Percentiles rank a stretch among this genome's conserved stretches.
phyloP scores from a whole-genome alignment of 495 filamentous ascomycete species.

The Neurospora sp. region DNA sequence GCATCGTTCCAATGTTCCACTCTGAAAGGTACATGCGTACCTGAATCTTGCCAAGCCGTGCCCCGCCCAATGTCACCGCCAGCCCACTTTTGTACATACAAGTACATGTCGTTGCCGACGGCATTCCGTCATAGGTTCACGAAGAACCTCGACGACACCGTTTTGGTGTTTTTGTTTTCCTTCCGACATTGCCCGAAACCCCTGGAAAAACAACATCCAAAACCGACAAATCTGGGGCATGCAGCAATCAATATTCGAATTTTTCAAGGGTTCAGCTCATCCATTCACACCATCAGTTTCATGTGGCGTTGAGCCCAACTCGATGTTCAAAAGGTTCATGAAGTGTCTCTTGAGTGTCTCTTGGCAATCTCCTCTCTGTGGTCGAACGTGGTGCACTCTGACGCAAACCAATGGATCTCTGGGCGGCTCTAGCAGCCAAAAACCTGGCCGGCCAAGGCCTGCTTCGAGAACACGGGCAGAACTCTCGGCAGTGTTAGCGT shows the following conservation, averaged over 20 bases:
- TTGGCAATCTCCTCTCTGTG: neutral
- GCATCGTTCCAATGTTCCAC: neutral
- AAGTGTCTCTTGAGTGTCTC: neutral
- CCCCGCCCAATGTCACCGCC: conserved; percentile 4
- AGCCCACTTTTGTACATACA: neutral
- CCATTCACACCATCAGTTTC: neutral
- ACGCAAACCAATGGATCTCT: neutral
- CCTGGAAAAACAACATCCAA: neutral
- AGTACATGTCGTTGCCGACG: conserved; percentile 11
- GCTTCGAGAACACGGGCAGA: neutral
- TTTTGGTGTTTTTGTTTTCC: neutral
- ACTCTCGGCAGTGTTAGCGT: neutral
- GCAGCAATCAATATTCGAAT: neutral
- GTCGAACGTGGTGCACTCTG: neutral
- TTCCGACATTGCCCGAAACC: conserved; percentile 21
- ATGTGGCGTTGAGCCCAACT: neutral
- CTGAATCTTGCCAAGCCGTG: neutral
- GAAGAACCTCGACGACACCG: neutral
- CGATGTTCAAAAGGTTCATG: neutral
- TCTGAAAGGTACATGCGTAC: neutral
- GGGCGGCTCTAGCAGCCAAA: neutral
- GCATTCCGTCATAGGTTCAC: conserved; percentile 16
- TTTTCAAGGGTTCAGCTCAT: neutral
- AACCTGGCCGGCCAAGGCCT: neutral
- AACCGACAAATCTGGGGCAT: neutral